A percentile compares a stretch with the other conserved stretches of the same genome.
phyloP scores from a whole-genome alignment of 352 stramenopile genomes.

The Lagenidium giganteum region DNA sequence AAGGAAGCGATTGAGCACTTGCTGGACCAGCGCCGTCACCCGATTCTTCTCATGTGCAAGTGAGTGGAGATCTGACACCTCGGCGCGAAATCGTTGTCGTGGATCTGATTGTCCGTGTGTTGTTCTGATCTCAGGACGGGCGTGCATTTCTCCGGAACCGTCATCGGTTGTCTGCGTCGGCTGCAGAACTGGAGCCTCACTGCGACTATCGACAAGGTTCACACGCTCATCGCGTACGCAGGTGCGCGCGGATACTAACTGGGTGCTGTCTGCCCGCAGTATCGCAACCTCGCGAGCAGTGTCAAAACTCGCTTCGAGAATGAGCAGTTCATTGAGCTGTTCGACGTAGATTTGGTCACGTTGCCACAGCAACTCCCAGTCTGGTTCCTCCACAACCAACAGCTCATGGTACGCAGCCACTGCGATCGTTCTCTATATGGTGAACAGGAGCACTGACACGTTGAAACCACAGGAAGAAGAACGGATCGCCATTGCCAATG shows the following conservation, averaged over 20 bases:
- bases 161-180: conserved; percentile 76
- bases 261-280: conserved; percentile 30
- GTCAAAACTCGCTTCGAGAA: conserved; percentile 87
- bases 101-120: no score
- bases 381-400: conserved; percentile 81
- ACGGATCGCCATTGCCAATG: conserved; percentile 53
- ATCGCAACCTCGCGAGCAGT: conserved; percentile 80
- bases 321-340: conserved; percentile 87
- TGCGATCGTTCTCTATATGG: no score
- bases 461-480: conserved; percentile 55
- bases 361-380: conserved; percentile 67
- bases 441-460: no score
- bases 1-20: conserved; percentile 86
- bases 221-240: no score
- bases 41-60: conserved; percentile 88
- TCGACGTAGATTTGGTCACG: conserved; percentile 82
- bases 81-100: background rate
- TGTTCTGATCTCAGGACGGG: conserved; percentile 38
- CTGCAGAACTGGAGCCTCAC: conserved; percentile 86
- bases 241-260: no score
- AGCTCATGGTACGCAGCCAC: conserved; percentile 58
- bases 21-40: conserved; percentile 69
- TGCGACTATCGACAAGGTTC: conserved; percentile 81
- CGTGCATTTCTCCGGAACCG: conserved; percentile 69
- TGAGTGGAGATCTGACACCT: conserved; percentile 20